Percentiles rank a stretch among this genome's conserved stretches.
These are phyloP conservation scores for Sporothrix globosa DNA, from an alignment of 2,329 filamentous ascomycete genomes.

Conservation along the genomic window DNA sequence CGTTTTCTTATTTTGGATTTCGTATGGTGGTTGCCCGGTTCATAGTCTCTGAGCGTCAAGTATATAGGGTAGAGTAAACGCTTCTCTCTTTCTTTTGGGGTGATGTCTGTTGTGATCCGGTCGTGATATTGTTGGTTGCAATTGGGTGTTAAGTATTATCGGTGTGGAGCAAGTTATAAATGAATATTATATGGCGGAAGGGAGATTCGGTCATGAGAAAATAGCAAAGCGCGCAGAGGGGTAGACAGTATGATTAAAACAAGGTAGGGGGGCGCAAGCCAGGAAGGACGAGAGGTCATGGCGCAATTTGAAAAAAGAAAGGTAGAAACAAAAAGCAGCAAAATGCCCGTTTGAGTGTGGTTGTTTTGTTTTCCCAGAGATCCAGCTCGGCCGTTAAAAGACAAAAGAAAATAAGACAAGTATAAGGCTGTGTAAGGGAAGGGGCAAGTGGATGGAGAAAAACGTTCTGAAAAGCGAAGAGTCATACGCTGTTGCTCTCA, in stretches of 20 bases:
- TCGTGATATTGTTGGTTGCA: neutral
- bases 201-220: slow-evolving; percentile 16
- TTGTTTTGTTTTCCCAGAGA: slow-evolving; percentile 29
- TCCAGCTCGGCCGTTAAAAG: slow-evolving; percentile 32
- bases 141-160: slow-evolving; percentile 18
- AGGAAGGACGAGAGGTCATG: neutral
- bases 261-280: neutral
- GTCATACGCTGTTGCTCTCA: neutral
- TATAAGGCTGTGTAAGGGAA: neutral
- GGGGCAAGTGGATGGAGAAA: neutral
- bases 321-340: neutral
- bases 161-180: neutral
- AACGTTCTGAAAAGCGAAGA: neutral
- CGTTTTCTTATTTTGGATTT: slow-evolving; percentile 9
- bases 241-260: slow-evolving; percentile 15
- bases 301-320: neutral
- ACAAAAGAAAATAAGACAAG: neutral
- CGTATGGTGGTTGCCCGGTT: slow-evolving; percentile 18
- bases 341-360: slow-evolving; percentile 4
- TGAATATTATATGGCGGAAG: neutral
- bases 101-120: slow-evolving; percentile 12
- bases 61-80: neutral
- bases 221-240: slow-evolving; percentile 13
- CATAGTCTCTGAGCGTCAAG: slow-evolving; percentile 22
- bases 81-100: neutral